Percentiles rank a stretch among this genome's conserved stretches.
Evolutionary conservation across 1,284 basidiomycete species (phyloP).

Genomic region (Agaricales sp.): DNA sequence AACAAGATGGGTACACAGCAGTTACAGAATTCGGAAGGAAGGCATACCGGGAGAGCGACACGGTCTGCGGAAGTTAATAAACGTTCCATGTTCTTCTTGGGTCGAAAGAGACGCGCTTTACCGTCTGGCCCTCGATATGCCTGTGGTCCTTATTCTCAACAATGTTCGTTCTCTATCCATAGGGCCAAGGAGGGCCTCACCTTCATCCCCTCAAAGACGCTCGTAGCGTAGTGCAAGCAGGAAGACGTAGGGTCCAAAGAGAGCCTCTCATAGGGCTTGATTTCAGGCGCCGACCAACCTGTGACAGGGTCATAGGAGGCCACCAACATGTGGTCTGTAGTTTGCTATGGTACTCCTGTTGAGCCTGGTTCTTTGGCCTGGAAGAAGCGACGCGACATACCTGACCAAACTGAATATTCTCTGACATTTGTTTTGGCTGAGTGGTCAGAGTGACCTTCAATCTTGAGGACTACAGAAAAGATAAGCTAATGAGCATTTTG

Average conservation of each 20-base stretch:
- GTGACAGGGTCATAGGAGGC: constrained; percentile 47
- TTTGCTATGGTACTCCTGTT: too few species aligned
- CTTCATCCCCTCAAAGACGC: constrained; percentile 87
- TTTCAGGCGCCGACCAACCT: constrained; percentile 77
- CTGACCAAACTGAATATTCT: neutral
- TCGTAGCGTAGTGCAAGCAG: constrained; percentile 69
- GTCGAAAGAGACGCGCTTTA: constrained; percentile 64
- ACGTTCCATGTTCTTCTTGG: constrained; percentile 74
- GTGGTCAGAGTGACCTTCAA: neutral
- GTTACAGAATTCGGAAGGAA: neutral
- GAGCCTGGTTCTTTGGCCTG: too few species aligned
- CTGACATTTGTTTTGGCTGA: neutral
- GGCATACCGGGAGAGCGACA: constrained; percentile 51
- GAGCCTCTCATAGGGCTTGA: constrained; percentile 70
- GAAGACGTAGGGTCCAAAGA: constrained; percentile 65
- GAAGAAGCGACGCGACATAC: neutral
- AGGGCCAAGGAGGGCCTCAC: constrained; percentile 19
- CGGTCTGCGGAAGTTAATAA: constrained; percentile 52
- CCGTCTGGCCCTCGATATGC: constrained; percentile 67
- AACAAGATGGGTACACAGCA: neutral
- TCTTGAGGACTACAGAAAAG: neutral
- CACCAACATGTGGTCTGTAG: constrained; percentile 78
- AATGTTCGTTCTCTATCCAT: neutral
- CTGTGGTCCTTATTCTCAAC: constrained; percentile 19
- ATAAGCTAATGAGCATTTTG: neutral